Conservation (phyloP, 352 stramenopile genomes). For the Phytophthora sansomeana region DNA sequence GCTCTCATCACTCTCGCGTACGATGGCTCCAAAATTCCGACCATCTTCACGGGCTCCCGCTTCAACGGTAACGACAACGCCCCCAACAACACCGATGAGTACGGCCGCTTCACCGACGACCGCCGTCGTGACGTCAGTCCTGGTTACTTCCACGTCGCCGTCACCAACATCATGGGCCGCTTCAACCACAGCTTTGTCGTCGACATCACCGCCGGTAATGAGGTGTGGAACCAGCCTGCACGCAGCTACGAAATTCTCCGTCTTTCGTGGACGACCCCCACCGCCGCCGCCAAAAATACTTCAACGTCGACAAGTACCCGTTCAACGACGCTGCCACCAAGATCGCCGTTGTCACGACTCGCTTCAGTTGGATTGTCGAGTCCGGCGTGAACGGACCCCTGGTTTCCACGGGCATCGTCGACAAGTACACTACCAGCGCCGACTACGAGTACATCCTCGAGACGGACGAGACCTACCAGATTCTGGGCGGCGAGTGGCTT, state of each 20-base stretch:
- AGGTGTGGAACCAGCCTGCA: slow-evolving; percentile 74
- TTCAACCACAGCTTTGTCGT: slow-evolving; percentile 62
- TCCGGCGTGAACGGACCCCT: slow-evolving; percentile 59
- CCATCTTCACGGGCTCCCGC: slow-evolving; percentile 61
- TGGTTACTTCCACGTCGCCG: slow-evolving; percentile 65
- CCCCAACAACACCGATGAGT: slow-evolving; percentile 53
- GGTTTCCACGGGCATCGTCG: slow-evolving; percentile 49
- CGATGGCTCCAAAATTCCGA: slow-evolving; percentile 57
- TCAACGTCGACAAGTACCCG: slow-evolving; percentile 56
- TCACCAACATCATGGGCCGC: slow-evolving; percentile 58
- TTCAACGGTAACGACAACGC: slow-evolving; percentile 59
- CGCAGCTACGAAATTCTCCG: slow-evolving; percentile 57
- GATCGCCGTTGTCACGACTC: slow-evolving; percentile 61
- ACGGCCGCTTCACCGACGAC: slow-evolving; percentile 53
- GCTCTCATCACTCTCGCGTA: slow-evolving; percentile 59
- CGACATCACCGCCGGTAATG: slow-evolving; percentile 58
- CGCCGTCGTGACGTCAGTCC: slow-evolving; percentile 54
- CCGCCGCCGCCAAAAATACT: slow-evolving; percentile 52
- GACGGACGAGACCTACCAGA: slow-evolving; percentile 64
- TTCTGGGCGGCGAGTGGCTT: slow-evolving; percentile 80
- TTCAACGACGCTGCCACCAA: slow-evolving; percentile 70
- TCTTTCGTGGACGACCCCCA: slow-evolving; percentile 51
- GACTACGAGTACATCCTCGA: slow-evolving; percentile 81
- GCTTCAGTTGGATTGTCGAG: slow-evolving; percentile 72
- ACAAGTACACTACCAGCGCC: slow-evolving; percentile 59